A percentile compares a stretch with the other conserved stretches of the same genome.
Conservation (phyloP, 768 basidiomycete species). For the Pleurotus citrinopileatus region DNA sequence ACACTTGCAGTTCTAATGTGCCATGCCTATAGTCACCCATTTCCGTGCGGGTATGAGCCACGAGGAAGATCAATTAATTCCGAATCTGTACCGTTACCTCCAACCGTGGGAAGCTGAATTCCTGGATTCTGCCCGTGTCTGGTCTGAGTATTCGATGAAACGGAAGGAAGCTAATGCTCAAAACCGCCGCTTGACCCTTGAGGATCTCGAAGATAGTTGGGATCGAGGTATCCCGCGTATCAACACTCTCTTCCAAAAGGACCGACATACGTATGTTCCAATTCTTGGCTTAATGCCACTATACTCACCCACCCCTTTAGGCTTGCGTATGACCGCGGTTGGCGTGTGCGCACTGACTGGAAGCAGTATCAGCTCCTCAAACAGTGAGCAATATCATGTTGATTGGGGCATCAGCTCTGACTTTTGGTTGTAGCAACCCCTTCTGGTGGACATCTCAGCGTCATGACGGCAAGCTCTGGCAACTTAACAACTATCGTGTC, state of each 20-base stretch:
- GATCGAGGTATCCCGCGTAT: conserved; percentile 98
- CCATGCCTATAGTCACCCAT: conserved; percentile 68
- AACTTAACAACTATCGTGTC: conserved; percentile 96
- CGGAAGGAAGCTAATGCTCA: conserved; percentile 99
- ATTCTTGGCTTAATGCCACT: background rate
- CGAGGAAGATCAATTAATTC: conserved; percentile 92
- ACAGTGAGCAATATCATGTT: conserved; percentile 49
- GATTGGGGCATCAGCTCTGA: conserved; percentile 7
- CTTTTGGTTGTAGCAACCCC: conserved; percentile 62
- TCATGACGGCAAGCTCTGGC: conserved; percentile 95
- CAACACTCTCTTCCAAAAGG: conserved; percentile 99
- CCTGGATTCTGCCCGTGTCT: conserved; percentile 96
- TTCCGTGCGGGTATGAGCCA: conserved; percentile 99
- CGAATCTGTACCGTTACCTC: conserved; percentile 94
- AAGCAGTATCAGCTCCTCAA: conserved; percentile 95
- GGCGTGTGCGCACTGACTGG: conserved; percentile 98
- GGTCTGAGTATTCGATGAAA: conserved; percentile 99
- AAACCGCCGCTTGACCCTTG: conserved; percentile 93
- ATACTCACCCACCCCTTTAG: conserved; percentile 29
- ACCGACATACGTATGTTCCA: conserved; percentile 76
- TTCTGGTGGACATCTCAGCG: conserved; percentile 99
- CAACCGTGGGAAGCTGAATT: conserved; percentile 99
- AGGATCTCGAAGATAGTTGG: conserved; percentile 98
- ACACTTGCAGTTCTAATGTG: background rate
- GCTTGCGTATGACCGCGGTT: conserved; percentile 97